These are phyloP conservation scores for Aureobasidium sp. DNA, from an alignment of 2,329 filamentous ascomycete species.

Conservation along the genomic window DNA sequence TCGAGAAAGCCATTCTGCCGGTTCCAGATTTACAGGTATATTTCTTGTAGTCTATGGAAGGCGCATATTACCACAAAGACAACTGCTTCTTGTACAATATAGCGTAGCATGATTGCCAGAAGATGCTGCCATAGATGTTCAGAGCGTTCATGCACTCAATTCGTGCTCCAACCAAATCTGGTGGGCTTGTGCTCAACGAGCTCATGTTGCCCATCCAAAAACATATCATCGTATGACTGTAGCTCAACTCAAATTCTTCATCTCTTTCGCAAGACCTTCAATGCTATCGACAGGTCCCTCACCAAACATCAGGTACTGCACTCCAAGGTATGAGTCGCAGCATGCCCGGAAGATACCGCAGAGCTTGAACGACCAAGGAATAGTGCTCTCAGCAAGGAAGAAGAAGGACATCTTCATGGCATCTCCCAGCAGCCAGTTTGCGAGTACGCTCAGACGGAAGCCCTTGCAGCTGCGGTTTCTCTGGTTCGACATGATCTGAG, in stretches of 20 bases:
- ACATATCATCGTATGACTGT: not conserved
- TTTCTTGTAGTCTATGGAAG: not conserved
- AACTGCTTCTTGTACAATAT: not conserved
- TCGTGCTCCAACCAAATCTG: not conserved
- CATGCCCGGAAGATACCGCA: slow-evolving; percentile 73
- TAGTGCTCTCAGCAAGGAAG: slow-evolving; percentile 62
- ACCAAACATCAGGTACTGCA: slow-evolving; percentile 66
- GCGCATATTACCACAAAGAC: not conserved
- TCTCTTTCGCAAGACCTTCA: slow-evolving; percentile 11
- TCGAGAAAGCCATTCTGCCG: not conserved
- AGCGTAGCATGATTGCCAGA: not conserved
- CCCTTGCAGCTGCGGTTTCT: slow-evolving; percentile 63
- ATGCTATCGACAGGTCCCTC: slow-evolving; percentile 31
- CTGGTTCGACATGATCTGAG: slow-evolving; percentile 66
- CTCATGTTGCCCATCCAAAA: not conserved
- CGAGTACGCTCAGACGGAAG: slow-evolving; percentile 66
- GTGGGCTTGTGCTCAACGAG: not conserved
- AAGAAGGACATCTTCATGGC: slow-evolving; percentile 72
- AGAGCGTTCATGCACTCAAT: not conserved
- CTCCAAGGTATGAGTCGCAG: slow-evolving; percentile 65
- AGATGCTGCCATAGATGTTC: not conserved
- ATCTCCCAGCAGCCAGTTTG: slow-evolving; percentile 72
- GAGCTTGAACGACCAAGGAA: slow-evolving; percentile 72
- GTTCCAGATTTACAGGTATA: not conserved
- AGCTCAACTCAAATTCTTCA: slow-evolving; percentile 10